Evolutionary conservation across 441 rosid genomes (phyloP).

Genomic region (Melastoma candidum): DNA sequence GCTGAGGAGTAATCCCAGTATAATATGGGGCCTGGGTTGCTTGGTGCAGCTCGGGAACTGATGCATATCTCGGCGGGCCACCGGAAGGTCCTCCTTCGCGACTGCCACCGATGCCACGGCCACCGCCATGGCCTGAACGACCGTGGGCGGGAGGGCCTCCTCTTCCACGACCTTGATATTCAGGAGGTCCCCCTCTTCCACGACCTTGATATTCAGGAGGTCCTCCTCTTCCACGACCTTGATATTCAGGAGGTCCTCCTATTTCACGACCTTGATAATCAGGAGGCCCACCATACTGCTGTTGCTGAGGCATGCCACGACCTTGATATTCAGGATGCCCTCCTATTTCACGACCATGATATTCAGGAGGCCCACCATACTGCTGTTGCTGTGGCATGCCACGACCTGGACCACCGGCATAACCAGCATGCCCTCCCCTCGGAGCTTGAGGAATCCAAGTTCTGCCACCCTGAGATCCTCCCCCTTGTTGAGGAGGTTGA

Average conservation of each 20-base stretch:
- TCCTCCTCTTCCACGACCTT: no score
- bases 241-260: no score
- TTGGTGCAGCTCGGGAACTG: conserved; percentile 12
- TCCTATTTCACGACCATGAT: not conserved
- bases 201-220: no score
- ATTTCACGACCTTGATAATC: no score
- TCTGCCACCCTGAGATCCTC: conserved; percentile 34
- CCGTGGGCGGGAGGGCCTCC: conserved; percentile 61
- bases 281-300: no score
- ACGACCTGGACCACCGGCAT: conserved; percentile 53
- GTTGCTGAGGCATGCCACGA: no score
- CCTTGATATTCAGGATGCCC: no score
- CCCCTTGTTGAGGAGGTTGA: conserved; percentile 33
- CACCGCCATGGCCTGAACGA: conserved; percentile 54
- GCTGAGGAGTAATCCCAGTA: conserved; percentile 51
- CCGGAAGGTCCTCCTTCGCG: conserved; percentile 2
- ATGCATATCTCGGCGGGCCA: conserved; percentile 5
- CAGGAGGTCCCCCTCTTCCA: no score
- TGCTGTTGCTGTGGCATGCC: conserved; percentile 37
- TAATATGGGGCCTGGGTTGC: conserved; percentile 42
- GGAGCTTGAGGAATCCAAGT: conserved; percentile 19
- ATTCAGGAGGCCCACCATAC: conserved; percentile 43
- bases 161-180: conserved; percentile 56
- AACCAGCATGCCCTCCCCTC: conserved; percentile 1
- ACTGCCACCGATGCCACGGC: conserved; percentile 1